Conservation (phyloP, 2,329 filamentous ascomycete species). For the Aspergillus versicolor region DNA sequence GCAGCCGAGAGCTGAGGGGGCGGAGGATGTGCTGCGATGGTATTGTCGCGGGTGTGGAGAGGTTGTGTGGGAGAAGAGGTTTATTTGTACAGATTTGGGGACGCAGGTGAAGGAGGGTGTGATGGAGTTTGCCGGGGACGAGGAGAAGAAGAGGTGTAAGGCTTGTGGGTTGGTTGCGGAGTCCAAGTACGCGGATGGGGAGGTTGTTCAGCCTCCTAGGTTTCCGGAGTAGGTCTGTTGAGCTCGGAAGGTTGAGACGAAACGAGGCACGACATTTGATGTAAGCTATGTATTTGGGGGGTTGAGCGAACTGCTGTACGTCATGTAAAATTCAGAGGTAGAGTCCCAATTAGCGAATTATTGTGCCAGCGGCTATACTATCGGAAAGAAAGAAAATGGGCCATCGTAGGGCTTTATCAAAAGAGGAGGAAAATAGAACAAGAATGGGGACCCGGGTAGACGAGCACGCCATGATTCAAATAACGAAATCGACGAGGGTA, state of each 20-base stretch:
- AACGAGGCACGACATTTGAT: not conserved
- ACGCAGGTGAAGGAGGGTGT: conserved; percentile 94
- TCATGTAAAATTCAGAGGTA: not conserved
- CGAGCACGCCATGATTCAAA: not conserved
- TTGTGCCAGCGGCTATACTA: conserved; percentile 5
- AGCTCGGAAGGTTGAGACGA: not conserved
- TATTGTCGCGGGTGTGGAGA: conserved; percentile 72
- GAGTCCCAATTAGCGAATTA: conserved; percentile 8
- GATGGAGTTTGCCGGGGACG: conserved; percentile 71
- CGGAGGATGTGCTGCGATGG: conserved; percentile 81
- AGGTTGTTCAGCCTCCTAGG: conserved; percentile 43
- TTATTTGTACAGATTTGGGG: conserved; percentile 86
- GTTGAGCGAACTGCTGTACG: not conserved
- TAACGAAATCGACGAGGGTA: conserved; percentile 4
- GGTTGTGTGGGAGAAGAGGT: conserved; percentile 80
- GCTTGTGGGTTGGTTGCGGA: conserved; percentile 76
- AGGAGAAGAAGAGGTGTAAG: conserved; percentile 70
- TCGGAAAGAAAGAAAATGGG: not conserved
- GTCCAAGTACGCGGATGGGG: conserved; percentile 38
- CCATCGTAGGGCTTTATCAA: conserved; percentile 5
- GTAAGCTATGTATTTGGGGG: not conserved
- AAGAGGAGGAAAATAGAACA: conserved; percentile 4
- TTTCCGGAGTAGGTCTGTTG: conserved; percentile 30
- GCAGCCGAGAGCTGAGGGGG: conserved; percentile 69
- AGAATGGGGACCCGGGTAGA: conserved; percentile 6